These are phyloP conservation scores for Phytopythium aichiense DNA, from an alignment of 352 stramenopile genomes.

Conservation along the genomic window DNA sequence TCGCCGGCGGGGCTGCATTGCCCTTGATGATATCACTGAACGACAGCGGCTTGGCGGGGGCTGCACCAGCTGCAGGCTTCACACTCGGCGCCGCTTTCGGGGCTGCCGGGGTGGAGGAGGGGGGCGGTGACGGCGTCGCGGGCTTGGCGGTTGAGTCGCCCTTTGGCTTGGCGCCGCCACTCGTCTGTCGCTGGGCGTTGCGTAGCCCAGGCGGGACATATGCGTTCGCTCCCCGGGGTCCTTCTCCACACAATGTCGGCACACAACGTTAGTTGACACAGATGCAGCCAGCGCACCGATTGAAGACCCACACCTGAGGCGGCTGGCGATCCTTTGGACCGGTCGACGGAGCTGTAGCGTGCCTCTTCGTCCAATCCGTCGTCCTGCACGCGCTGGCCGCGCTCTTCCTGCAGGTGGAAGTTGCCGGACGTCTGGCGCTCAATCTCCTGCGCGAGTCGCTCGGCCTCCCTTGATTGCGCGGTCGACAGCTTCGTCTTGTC, in stretches of 20 bases:
- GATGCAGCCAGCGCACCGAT: neutral
- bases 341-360: conserved; percentile 93
- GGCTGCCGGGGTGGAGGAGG: conserved; percentile 5
- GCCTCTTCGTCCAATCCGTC: conserved; percentile 94
- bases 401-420: conserved; percentile 95
- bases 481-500: conserved; percentile 92
- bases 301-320: neutral
- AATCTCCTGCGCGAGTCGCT: conserved; percentile 94
- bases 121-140: conserved; percentile 1
- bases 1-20: conserved; percentile 16
- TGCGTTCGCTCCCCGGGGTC: conserved; percentile 25
- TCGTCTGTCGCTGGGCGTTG: conserved; percentile 41
- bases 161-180: conserved; percentile 19
- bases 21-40: conserved; percentile 72
- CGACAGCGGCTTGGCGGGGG: conserved; percentile 49
- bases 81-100: conserved; percentile 10
- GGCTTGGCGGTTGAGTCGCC: conserved; percentile 5
- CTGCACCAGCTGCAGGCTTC: neutral
- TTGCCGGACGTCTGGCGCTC: conserved; percentile 90
- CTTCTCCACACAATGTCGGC: neutral
- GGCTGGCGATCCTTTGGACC: conserved; percentile 21
- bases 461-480: conserved; percentile 83
- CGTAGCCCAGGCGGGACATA: conserved; percentile 72
- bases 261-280: neutral
- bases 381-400: conserved; percentile 67